A percentile compares a stretch with the other conserved stretches of the same genome.
Conservation (phyloP, 352 stramenopile genomes). For the Pythium biforme region DNA sequence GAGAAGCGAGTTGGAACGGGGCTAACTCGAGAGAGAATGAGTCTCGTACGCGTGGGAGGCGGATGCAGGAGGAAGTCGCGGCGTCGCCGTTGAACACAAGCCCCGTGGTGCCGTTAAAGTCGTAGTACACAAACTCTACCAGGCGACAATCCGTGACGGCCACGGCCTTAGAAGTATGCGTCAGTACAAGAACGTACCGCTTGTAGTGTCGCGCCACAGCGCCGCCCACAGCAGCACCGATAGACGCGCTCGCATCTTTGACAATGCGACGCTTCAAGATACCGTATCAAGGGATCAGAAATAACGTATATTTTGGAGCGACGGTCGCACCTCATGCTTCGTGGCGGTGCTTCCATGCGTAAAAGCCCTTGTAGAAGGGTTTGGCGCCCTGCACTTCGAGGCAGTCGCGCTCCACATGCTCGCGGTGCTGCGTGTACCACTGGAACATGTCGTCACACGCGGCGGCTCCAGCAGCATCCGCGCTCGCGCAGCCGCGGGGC, state of each 20-base stretch:
- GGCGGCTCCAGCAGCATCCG: not conserved
- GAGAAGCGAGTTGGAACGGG: too few relatives aligned
- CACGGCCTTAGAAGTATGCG: too few relatives aligned
- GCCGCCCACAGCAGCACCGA: not conserved
- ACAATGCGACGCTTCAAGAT: slow-evolving; percentile 14
- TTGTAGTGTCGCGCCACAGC: not conserved
- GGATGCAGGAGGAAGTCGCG: slow-evolving; percentile 72
- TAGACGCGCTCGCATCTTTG: not conserved
- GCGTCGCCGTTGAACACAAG: slow-evolving; percentile 79
- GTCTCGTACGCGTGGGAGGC: slow-evolving; percentile 37
- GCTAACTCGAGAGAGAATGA: not conserved
- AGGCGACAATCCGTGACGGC: not conserved
- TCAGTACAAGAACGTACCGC: not conserved
- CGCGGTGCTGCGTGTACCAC: slow-evolving; percentile 49
- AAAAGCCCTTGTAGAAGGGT: slow-evolving; percentile 30
- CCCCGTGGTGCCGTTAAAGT: slow-evolving; percentile 84
- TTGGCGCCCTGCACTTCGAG: slow-evolving; percentile 34
- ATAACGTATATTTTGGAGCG: slow-evolving; percentile 9
- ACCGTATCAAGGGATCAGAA: not conserved
- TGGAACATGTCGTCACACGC: slow-evolving; percentile 41
- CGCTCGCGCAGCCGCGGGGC: slow-evolving; percentile 24
- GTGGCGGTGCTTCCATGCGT: slow-evolving; percentile 22
- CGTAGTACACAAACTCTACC: slow-evolving; percentile 81
- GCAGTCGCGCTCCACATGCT: slow-evolving; percentile 48
- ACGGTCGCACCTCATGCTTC: not conserved